Percentiles rank a stretch among this genome's conserved stretches.
These are phyloP conservation scores for Xenoacremonium recifei DNA, from an alignment of 2,329 filamentous ascomycete genomes.

Conservation along the genomic window DNA sequence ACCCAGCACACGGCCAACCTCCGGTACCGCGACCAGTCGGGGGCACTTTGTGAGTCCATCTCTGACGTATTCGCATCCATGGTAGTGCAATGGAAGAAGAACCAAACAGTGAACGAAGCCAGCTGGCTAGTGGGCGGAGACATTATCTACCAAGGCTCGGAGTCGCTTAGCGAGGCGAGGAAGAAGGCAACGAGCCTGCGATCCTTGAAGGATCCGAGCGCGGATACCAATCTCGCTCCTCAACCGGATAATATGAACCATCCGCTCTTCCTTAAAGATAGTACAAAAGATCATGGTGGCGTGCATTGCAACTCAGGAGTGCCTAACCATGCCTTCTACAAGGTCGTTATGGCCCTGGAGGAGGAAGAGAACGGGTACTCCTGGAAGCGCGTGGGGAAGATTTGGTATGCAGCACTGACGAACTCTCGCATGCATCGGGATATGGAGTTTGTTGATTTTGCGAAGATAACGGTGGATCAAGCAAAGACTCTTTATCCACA, in stretches of 20 bases:
- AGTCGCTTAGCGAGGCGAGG: no score
- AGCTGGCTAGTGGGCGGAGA: neutral
- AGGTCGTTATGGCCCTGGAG: neutral
- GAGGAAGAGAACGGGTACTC: neutral
- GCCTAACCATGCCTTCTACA: neutral
- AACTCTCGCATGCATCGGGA: neutral
- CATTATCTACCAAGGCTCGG: neutral
- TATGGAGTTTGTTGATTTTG: neutral
- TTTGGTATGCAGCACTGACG: neutral
- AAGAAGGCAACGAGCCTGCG: neutral
- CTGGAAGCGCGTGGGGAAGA: neutral
- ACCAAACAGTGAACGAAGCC: neutral
- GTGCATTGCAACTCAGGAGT: neutral
- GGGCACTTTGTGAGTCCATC: neutral
- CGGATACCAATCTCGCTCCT: neutral
- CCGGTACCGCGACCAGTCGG: neutral
- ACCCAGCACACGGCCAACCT: neutral
- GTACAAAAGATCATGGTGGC: neutral
- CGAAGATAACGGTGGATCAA: neutral
- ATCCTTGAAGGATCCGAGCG: neutral
- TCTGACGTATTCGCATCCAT: neutral
- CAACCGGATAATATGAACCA: neutral
- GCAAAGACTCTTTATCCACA: no score
- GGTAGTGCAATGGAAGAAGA: neutral
- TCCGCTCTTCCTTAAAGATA: neutral